Base-by-base conservation (phyloP, 2,329 filamentous ascomycete genomes). In the Phyllosticta capitalensis region DNA sequence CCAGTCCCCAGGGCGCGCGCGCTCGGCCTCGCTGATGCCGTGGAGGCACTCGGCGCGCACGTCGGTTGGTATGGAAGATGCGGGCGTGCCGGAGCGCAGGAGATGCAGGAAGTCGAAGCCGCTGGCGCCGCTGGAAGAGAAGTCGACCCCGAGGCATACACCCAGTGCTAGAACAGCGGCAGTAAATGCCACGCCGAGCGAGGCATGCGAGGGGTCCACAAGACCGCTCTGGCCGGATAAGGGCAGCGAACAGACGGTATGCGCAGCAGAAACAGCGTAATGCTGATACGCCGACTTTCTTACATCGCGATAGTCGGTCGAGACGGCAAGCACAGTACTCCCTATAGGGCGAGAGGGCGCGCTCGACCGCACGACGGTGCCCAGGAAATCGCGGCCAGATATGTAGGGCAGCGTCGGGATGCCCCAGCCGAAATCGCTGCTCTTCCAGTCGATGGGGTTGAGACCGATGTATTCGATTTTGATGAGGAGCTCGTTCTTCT, bases 401-500 rank as follows among this genome's bases (percentile, higher is more conserved):
- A 89, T 80, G 71, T 84, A 89, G 1, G 87, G 87, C 10, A 89
- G 76, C 9, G 76, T 75, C 0, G 87, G 86, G 54, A 89, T 83
- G 30, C 82, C 85, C 67, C 89, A 90, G 63, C 84, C 85, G 67
- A 81, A 90, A 66, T 87, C 87, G 10, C 58, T 60, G 54, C n/a
- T 21, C 74, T 88, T 88, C 84, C 84, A 89, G 68, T 89, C 88
- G 59, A 91, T 87, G 0, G 88, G 88, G 65, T 91, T 91, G 45
- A 91, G 73, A 0, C 88, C 87, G 65, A 89, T 85, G 12, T 82
- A 81, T 45, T 80, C 74, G 1, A 84, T 76, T 67, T 81, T 81
- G n/a, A 89, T 79, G 5, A 89, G 72, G 5, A 89, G 71, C 65
- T 89, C 83, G 51, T 53, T 28, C n/a, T 30, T 45, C 1, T 9